Percentiles rank a stretch among this genome's conserved stretches.
These are phyloP conservation scores for Sporothrix sp. DNA, from an alignment of 2,329 filamentous ascomycete genomes.

Conservation along the genomic window DNA sequence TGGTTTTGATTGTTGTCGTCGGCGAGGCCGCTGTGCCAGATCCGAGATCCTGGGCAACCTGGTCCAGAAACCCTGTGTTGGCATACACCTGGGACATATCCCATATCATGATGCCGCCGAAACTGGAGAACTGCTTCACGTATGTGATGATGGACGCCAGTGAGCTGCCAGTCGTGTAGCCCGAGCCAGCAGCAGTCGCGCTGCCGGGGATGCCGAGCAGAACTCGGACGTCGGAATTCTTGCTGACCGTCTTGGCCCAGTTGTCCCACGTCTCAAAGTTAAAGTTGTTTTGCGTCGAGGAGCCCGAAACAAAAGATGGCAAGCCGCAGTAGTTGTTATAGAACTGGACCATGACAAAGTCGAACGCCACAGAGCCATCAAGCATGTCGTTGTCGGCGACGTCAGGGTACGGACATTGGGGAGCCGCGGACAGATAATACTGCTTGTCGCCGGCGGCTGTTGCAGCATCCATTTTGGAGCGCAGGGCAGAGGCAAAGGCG, in stretches of 20 bases:
- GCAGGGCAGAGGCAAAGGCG: slow-evolving; percentile 49
- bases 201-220: slow-evolving; percentile 52
- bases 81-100: slow-evolving; percentile 51
- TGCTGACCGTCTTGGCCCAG: slow-evolving; percentile 49
- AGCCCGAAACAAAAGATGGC: slow-evolving; percentile 37
- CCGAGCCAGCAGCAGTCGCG: slow-evolving; percentile 39
- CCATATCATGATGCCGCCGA: slow-evolving; percentile 62
- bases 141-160: slow-evolving; percentile 44
- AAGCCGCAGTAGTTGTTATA: slow-evolving; percentile 61
- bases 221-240: slow-evolving; percentile 51
- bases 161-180: slow-evolving; percentile 41
- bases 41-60: slow-evolving; percentile 30
- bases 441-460: slow-evolving; percentile 36
- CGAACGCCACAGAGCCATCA: slow-evolving; percentile 42
- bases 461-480: slow-evolving; percentile 43
- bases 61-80: slow-evolving; percentile 47
- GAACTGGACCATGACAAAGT: slow-evolving; percentile 56
- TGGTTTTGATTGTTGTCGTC: slow-evolving; percentile 5
- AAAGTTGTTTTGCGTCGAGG: slow-evolving; percentile 41
- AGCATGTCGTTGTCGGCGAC: slow-evolving; percentile 48
- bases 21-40: slow-evolving; percentile 10
- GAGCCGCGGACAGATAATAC: slow-evolving; percentile 55
- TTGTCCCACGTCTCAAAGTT: slow-evolving; percentile 56
- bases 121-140: slow-evolving; percentile 45
- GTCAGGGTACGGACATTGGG: slow-evolving; percentile 60